Evolutionary conservation across 768 basidiomycete genomes (phyloP).

Genomic region (Rhodotorula paludigena): DNA sequence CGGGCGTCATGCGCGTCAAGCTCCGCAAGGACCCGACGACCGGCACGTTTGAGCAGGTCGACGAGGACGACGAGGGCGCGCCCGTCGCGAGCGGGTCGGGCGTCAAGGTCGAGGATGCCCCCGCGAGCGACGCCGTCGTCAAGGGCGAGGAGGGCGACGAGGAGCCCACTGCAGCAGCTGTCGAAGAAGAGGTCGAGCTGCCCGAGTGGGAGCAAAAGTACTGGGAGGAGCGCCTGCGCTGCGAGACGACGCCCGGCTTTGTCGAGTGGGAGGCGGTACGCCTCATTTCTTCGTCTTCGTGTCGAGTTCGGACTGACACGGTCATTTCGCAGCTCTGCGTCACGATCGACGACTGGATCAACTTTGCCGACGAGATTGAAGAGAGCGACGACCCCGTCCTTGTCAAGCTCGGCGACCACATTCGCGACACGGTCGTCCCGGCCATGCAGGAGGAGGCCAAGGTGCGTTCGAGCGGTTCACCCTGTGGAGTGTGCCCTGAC

Average conservation of each 20-base stretch:
- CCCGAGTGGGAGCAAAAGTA: constrained; percentile 39
- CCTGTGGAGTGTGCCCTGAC: not conserved
- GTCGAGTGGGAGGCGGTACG: constrained; percentile 87
- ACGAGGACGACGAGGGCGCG: constrained; percentile 6
- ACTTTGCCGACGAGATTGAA: constrained; percentile 67
- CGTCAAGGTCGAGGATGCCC: not conserved
- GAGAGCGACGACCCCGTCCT: constrained; percentile 73
- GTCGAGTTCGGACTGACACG: not conserved
- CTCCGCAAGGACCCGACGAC: constrained; percentile 22
- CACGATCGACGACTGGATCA: constrained; percentile 78
- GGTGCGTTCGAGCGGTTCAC: constrained; percentile 2
- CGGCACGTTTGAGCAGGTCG: constrained; percentile 19
- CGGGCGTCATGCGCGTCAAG: constrained; percentile 27
- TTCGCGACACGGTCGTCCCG: constrained; percentile 66
- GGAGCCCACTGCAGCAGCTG: constrained; percentile 26
- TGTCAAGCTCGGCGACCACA: constrained; percentile 66
- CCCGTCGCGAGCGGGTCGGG: not conserved
- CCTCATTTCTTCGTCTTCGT: not conserved
- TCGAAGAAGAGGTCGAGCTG: constrained; percentile 34
- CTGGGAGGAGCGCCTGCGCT: constrained; percentile 33
- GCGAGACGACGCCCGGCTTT: constrained; percentile 52
- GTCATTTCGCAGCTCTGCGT: constrained; percentile 63
- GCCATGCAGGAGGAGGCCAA: constrained; percentile 55
- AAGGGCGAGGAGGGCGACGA: constrained; percentile 40
- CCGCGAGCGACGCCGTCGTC: not conserved